Conservation (phyloP, 495 filamentous ascomycete genomes). For the Jackrogersella minutella region DNA sequence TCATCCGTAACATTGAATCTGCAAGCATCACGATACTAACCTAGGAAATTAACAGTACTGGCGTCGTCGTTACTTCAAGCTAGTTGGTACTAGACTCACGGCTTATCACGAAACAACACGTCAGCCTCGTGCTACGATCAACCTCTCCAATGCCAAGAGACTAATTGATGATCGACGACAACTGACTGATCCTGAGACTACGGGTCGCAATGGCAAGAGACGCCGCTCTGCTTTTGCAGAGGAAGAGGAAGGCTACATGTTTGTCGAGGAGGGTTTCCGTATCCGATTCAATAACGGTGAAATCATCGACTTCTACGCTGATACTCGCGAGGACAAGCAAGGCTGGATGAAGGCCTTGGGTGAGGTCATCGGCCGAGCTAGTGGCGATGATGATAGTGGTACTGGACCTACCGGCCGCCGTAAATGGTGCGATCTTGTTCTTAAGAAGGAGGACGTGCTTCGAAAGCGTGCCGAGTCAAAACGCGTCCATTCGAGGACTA, state of each 20-base stretch:
- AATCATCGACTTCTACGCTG: conserved; percentile 98
- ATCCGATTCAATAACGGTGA: conserved; percentile 98
- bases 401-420: conserved; percentile 51
- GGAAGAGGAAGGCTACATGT: conserved; percentile 99
- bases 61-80: conserved; percentile 96
- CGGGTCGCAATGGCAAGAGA: conserved; percentile 75
- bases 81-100: conserved; percentile 87
- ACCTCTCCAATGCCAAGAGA: conserved; percentile 90
- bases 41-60: conserved; percentile 73
- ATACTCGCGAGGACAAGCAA: conserved; percentile 83
- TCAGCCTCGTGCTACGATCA: conserved; percentile 95
- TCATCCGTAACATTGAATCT: neutral
- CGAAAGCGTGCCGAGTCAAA: conserved; percentile 51
- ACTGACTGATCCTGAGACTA: conserved; percentile 80
- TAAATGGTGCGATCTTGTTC: conserved; percentile 87
- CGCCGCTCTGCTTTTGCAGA: conserved; percentile 95
- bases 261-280: conserved; percentile 98
- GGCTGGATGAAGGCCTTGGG: conserved; percentile 93
- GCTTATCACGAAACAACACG: conserved; percentile 96
- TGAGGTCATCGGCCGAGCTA: conserved; percentile 76
- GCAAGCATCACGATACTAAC: neutral
- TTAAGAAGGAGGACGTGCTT: conserved; percentile 64
- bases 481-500: conserved; percentile 60
- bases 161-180: conserved; percentile 92
- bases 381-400: conserved; percentile 47